These are phyloP conservation scores for Simplicillium sp. DNA, from an alignment of 2,329 filamentous ascomycete genomes.

Conservation along the genomic window DNA sequence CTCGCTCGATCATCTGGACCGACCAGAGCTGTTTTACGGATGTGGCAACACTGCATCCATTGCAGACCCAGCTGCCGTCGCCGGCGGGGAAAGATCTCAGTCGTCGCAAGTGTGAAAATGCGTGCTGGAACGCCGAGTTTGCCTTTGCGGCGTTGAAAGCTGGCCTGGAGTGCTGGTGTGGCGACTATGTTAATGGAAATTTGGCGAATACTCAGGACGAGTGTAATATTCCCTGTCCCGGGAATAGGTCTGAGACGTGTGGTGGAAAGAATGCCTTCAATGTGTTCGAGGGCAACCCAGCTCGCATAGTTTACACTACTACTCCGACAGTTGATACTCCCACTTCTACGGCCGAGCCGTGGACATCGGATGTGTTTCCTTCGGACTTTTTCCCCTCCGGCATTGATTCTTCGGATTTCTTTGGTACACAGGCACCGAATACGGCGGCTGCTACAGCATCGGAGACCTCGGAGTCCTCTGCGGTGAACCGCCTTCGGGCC, in stretches of 20 bases:
- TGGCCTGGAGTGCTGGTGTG: constrained; percentile 30
- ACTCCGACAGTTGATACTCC: too few relatives aligned
- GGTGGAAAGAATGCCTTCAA: constrained; percentile 1
- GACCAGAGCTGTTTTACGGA: constrained; percentile 30
- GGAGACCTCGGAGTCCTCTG: too few relatives aligned
- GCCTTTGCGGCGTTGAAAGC: constrained; percentile 27
- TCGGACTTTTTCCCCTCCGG: too few relatives aligned
- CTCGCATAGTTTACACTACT: too few relatives aligned
- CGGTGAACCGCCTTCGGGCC: too few relatives aligned
- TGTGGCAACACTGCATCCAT: constrained; percentile 14
- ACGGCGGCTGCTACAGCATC: too few relatives aligned
- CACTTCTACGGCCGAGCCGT: too few relatives aligned
- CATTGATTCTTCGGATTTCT: too few relatives aligned
- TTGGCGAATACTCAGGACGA: background rate
- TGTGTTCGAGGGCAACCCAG: background rate
- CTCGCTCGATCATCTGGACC: constrained; percentile 8
- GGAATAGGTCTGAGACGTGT: background rate
- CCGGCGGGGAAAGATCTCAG: constrained; percentile 16
- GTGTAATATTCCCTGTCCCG: constrained; percentile 1
- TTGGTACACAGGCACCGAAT: too few relatives aligned
- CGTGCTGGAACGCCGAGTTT: constrained; percentile 24
- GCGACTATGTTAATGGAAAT: constrained; percentile 14
- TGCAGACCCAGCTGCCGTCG: constrained; percentile 21
- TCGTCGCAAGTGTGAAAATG: constrained; percentile 21
- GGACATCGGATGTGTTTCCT: too few relatives aligned